These are phyloP conservation scores for Leccinellum albellum DNA, from an alignment of 768 basidiomycete species.

Conservation along the genomic window DNA sequence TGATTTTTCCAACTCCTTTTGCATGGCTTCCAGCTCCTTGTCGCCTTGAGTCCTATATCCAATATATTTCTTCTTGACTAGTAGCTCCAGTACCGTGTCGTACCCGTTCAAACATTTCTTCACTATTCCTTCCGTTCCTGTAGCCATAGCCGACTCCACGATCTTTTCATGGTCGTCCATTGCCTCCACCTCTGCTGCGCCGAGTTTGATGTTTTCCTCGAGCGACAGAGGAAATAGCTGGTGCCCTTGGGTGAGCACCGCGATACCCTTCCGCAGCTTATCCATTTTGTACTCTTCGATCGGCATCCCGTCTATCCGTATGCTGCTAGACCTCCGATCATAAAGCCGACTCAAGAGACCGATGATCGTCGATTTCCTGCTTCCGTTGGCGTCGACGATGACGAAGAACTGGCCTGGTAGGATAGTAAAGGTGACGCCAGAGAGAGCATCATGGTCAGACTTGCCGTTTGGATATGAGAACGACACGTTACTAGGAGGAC, in stretches of 20 bases:
- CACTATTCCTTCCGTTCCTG: too few species aligned
- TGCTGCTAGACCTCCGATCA: conserved; percentile 33
- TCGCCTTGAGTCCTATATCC: too few species aligned
- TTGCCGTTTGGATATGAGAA: conserved; percentile 50
- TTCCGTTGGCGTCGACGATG: conserved; percentile 34
- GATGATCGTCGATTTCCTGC: conserved; percentile 35
- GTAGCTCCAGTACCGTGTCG: too few species aligned
- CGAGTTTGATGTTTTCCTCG: conserved; percentile 39
- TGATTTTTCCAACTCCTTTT: conserved; percentile 17
- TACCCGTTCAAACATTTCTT: too few species aligned
- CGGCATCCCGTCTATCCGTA: conserved; percentile 37
- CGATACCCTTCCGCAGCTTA: conserved; percentile 36
- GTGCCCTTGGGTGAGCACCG: conserved; percentile 42
- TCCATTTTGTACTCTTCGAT: conserved; percentile 29
- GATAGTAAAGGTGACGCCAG: conserved; percentile 29
- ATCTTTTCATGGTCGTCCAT: conserved; percentile 16
- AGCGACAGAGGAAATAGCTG: conserved; percentile 36
- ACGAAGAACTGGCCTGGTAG: conserved; percentile 31
- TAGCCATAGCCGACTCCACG: too few species aligned
- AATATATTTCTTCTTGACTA: too few species aligned
- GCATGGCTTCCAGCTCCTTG: conserved; percentile 17
- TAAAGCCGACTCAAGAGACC: conserved; percentile 38
- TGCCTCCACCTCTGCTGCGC: conserved; percentile 19
- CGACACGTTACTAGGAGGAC: conserved; percentile 39
- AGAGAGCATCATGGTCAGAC: conserved; percentile 20